phyloP scores from a whole-genome alignment of 2,329 filamentous ascomycete species.

The Claviceps citrina region DNA sequence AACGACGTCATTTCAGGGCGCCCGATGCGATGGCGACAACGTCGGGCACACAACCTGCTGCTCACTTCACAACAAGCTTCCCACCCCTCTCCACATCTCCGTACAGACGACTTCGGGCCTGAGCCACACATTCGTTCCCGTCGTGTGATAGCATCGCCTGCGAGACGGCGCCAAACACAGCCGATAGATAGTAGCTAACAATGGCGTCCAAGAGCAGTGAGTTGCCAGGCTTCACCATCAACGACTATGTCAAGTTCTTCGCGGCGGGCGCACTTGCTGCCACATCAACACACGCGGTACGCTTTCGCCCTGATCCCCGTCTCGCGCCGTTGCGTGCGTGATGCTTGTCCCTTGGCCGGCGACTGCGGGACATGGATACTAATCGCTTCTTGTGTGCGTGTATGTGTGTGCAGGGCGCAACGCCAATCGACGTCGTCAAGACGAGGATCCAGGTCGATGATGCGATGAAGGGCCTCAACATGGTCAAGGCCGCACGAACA shows the following conservation, averaged over 20 bases:
- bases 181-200: neutral
- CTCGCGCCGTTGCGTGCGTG: neutral
- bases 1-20: too few species aligned
- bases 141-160: too few species aligned
- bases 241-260: slow-evolving; percentile 39
- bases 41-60: too few species aligned
- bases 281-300: slow-evolving; percentile 35
- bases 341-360: neutral
- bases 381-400: too few species aligned
- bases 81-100: too few species aligned
- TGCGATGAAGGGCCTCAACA: slow-evolving; percentile 66
- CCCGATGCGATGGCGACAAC: neutral
- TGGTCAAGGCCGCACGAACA: slow-evolving; percentile 63
- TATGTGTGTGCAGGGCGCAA: slow-evolving; percentile 35
- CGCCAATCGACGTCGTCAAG: slow-evolving; percentile 59
- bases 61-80: too few species aligned
- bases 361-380: neutral
- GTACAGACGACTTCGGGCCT: too few species aligned
- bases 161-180: neutral
- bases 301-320: slow-evolving; percentile 8
- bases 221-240: slow-evolving; percentile 24
- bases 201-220: slow-evolving; percentile 16
- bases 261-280: slow-evolving; percentile 36
- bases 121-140: too few species aligned
- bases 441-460: slow-evolving; percentile 85